These are phyloP conservation scores for Claviceps africana DNA, from an alignment of 2,329 filamentous ascomycete genomes.

Conservation along the genomic window DNA sequence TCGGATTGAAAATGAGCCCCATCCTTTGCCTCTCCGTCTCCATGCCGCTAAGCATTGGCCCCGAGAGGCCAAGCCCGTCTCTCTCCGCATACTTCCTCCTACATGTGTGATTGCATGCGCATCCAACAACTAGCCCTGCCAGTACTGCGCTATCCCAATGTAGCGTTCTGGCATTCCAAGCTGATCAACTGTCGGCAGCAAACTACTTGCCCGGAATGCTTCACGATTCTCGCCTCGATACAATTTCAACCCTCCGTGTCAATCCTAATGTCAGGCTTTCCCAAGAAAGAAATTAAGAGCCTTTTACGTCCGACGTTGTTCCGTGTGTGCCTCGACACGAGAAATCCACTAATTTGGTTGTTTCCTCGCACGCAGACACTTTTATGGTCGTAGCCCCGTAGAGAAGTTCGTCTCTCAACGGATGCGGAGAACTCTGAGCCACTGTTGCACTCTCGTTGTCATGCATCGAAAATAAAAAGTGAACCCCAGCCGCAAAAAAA, in stretches of 20 bases:
- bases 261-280: neutral
- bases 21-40: neutral
- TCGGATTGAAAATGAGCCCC: neutral
- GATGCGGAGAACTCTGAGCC: neutral
- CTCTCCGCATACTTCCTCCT: neutral
- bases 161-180: neutral
- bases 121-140: too few relatives aligned
- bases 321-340: neutral
- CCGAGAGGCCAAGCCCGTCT: neutral
- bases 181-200: neutral
- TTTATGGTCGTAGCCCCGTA: neutral
- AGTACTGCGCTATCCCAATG: too few relatives aligned
- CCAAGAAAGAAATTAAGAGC: too few relatives aligned
- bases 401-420: neutral
- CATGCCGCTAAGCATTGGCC: neutral
- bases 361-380: neutral
- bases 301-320: neutral
- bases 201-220: neutral
- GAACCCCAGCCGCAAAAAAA: neutral
- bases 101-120: neutral
- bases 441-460: neutral
- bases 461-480: neutral
- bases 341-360: neutral
- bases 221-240: neutral
- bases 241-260: neutral